Evolutionary conservation across 164 flowering plant genomes (phyloP).

Genomic region (Hamamelis virginiana): DNA sequence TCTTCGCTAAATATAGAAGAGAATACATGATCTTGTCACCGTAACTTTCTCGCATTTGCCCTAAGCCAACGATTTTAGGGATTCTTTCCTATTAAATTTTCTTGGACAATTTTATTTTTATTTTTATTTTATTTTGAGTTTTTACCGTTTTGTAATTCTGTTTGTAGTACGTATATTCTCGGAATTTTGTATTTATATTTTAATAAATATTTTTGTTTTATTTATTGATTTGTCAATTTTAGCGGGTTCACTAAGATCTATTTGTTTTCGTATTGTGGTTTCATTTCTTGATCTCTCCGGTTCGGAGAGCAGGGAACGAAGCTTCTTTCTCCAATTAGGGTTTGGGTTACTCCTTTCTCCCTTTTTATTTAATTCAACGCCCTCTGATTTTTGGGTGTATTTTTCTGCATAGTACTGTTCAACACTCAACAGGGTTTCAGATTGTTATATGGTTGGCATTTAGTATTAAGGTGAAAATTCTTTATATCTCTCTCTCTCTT

Average conservation of each 20-base stretch:
- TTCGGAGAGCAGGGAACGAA: background rate
- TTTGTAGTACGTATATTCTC: background rate
- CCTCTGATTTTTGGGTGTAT: no score
- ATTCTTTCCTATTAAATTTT: no score
- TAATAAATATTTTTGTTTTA: no score
- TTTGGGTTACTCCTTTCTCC: background rate
- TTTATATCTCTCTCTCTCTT: no score
- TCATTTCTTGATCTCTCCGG: slow-evolving; percentile 1
- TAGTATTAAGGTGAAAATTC: no score
- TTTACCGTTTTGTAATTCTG: no score
- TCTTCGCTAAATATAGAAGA: slow-evolving; percentile 5
- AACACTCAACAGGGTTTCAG: background rate
- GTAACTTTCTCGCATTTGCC: background rate
- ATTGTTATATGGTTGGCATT: background rate
- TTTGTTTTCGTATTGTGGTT: background rate
- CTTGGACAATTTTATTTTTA: no score
- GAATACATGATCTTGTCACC: background rate
- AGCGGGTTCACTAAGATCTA: background rate
- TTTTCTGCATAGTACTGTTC: background rate
- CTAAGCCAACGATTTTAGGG: background rate
- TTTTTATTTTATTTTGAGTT: no score
- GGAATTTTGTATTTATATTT: background rate
- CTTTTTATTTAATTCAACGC: background rate
- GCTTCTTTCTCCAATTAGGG: background rate
- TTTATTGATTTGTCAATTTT: background rate